Base-by-base conservation (phyloP, 495 filamentous ascomycete genomes). In the Aspergillus panamensis region DNA sequence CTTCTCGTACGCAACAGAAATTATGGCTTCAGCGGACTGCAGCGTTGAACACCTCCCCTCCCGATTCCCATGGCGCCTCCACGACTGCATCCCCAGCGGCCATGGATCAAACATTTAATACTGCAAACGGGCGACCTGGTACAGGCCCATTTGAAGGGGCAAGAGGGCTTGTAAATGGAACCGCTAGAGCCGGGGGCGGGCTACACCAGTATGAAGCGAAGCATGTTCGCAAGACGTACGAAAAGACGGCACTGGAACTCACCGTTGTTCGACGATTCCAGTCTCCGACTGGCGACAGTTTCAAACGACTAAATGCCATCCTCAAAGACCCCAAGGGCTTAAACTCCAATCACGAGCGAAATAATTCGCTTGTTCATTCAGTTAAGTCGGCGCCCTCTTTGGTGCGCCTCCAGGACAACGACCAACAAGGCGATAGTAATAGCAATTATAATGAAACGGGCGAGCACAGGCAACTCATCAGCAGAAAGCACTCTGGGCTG, bases 1-100 rank as follows among this genome's bases (percentile, higher is more conserved):
- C 65, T 14, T 79, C 76, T 10, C 73, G 76, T 50, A 79, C 76
- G 3, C 73, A 79, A 52, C 76, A 77, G 62, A 79, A 79, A 58
- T 70, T 79, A 0, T 79, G 76, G 76, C 67, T 79, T 43, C 76
- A 79, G 49, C 76, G 76, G 10, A 79, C 76, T 3, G 76, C 76
- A 43, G 67, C 76, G 29, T 55, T 79, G 16, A 79, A 77, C 37
- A 76, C 75, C 35, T 79, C 76, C 12, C 74, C 76, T n/a, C 76
- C 76, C 3, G 76, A 77, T 55, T 62, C 59, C 12, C 74, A 78
- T 68, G 73, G 73, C 17, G 61, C 64, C 7, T 55, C 71, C 3
- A 48, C 67, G 5, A 58, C 63, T 29, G 63, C 60, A 0, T 62
- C 74, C 12, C 71, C 70, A 6, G 64, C 76, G 2, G 55, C 62